A percentile compares a stretch with the other conserved stretches of the same genome.
phyloP scores from a whole-genome alignment of 805 yeast genomes.

The Geotrichum ghanense region DNA sequence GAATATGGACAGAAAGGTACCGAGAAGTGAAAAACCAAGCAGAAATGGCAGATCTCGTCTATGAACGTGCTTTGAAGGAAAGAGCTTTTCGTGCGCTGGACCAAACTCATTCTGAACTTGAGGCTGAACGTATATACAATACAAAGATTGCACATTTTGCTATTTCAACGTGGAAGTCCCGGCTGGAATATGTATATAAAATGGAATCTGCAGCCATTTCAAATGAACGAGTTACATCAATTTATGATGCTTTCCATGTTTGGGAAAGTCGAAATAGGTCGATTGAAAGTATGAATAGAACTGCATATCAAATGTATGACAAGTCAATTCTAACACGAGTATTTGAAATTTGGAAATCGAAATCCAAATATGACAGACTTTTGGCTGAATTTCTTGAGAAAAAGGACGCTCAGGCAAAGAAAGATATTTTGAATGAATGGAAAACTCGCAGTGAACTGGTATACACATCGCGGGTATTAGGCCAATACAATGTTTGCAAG shows the following conservation, averaged over 20 bases:
- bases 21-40: no score
- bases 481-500: background rate
- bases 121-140: background rate
- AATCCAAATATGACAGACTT: background rate
- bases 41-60: background rate
- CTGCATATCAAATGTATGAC: background rate
- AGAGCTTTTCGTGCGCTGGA: background rate
- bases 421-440: background rate
- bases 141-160: background rate
- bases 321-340: background rate
- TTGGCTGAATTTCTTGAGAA: background rate
- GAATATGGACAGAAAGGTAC: no score
- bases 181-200: background rate
- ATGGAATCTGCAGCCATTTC: background rate
- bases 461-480: background rate
- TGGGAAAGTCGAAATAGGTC: background rate
- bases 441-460: background rate
- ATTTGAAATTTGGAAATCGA: background rate
- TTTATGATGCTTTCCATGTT: background rate
- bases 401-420: background rate
- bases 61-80: constrained; percentile 1
- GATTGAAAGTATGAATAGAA: background rate
- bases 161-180: background rate
- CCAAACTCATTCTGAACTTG: background rate
- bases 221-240: background rate